Percentiles rank a stretch among this genome's conserved stretches.
Conservation (phyloP, 2,329 filamentous ascomycete genomes). For the Leptographium radiaticola region DNA sequence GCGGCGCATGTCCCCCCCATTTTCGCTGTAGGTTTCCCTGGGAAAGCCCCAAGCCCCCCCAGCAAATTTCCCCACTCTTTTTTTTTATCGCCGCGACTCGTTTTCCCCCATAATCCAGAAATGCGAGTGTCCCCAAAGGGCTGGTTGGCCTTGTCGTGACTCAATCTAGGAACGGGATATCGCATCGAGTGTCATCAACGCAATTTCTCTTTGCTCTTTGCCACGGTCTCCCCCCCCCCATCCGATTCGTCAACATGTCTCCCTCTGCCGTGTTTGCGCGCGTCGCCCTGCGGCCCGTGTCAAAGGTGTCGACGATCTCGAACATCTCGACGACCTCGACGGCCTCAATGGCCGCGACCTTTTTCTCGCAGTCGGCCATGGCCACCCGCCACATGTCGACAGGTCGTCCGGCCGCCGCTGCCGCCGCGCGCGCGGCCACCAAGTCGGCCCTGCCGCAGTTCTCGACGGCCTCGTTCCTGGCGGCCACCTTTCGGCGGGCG, state of each 20-base stretch:
- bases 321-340: neutral
- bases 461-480: constrained; percentile 23
- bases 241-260: constrained; percentile 21
- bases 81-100: neutral
- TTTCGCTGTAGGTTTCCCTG: no score
- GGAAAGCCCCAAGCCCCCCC: no score
- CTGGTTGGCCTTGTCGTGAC: no score
- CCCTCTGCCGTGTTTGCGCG: constrained; percentile 37
- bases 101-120: no score
- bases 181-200: no score
- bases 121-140: no score
- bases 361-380: constrained; percentile 10
- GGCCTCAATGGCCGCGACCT: neutral
- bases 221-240: no score
- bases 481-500: constrained; percentile 34
- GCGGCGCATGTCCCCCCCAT: neutral
- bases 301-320: constrained; percentile 13
- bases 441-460: neutral
- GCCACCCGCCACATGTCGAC: constrained; percentile 8
- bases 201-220: no score
- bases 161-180: no score
- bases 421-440: neutral
- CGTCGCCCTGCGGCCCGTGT: constrained; percentile 39
- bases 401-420: neutral
- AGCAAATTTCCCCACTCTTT: neutral